Conservation (phyloP, 495 filamentous ascomycete species). For the Penicillium daleae region DNA sequence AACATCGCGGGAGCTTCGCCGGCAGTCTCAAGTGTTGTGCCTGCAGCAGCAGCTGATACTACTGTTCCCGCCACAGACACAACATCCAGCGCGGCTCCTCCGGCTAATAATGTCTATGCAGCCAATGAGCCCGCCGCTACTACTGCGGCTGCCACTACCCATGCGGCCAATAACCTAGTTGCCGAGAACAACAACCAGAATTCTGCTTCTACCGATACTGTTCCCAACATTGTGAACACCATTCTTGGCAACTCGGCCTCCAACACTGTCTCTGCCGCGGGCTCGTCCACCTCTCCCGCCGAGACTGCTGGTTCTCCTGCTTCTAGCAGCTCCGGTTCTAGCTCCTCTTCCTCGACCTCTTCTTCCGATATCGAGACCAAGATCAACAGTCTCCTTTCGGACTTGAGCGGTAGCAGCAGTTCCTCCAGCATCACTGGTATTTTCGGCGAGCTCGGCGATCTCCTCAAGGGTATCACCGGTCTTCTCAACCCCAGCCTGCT, state of each 20-base stretch:
- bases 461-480: conserved; percentile 24
- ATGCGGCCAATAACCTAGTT: background rate
- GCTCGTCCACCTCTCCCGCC: conserved; percentile 12
- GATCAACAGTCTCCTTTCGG: background rate
- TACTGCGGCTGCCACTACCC: conserved; percentile 3
- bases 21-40: conserved; percentile 6
- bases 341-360: background rate
- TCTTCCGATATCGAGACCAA: conserved; percentile 6
- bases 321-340: conserved; percentile 11
- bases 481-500: conserved; percentile 31
- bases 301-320: conserved; percentile 11
- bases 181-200: background rate
- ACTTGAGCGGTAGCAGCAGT: background rate
- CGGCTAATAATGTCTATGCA: conserved; percentile 14
- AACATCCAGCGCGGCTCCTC: background rate
- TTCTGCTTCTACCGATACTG: background rate
- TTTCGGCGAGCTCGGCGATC: conserved; percentile 9
- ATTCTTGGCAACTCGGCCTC: conserved; percentile 12
- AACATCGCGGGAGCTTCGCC: conserved; percentile 30
- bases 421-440: background rate
- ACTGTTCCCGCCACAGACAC: conserved; percentile 4
- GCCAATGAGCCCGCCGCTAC: conserved; percentile 2
- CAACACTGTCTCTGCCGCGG: conserved; percentile 11
- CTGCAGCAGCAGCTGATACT: conserved; percentile 4
- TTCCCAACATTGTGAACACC: conserved; percentile 14